Evolutionary conservation across 352 stramenopile species (phyloP).

Genomic region (Globisporangium sylvaticum): DNA sequence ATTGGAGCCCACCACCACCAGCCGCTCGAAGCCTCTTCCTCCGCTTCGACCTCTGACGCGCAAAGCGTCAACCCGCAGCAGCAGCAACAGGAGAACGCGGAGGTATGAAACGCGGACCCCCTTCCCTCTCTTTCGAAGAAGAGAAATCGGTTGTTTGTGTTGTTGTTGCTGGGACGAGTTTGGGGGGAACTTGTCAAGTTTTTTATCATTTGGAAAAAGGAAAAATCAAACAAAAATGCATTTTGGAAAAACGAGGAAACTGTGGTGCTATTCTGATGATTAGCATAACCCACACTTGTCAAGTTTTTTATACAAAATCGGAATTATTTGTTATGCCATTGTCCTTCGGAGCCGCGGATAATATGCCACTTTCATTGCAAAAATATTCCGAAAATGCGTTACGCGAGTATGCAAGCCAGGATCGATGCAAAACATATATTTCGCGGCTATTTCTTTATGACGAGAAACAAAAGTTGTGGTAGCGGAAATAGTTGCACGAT

Average conservation of each 20-base stretch:
- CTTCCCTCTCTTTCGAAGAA: background rate
- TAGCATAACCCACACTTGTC: too few species aligned
- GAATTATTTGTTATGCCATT: too few species aligned
- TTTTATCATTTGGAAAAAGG: background rate
- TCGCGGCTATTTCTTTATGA: too few species aligned
- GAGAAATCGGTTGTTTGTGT: background rate
- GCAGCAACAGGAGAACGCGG: slow-evolving; percentile 14
- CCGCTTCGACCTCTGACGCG: background rate
- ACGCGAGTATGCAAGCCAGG: too few species aligned
- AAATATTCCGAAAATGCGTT: too few species aligned
- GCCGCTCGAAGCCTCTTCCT: background rate
- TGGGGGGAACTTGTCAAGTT: background rate
- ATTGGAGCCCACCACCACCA: background rate
- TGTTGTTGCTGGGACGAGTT: background rate
- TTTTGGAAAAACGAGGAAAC: background rate
- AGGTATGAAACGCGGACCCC: slow-evolving; percentile 16
- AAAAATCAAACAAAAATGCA: background rate
- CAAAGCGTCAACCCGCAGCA: background rate
- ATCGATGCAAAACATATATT: too few species aligned
- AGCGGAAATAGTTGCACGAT: too few species aligned
- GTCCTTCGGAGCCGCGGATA: too few species aligned
- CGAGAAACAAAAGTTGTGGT: too few species aligned
- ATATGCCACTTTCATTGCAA: too few species aligned
- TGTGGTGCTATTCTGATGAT: too few species aligned
- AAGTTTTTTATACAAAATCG: too few species aligned